phyloP scores from a whole-genome alignment of 768 basidiomycete species.

The Thelephora ganbajun region DNA sequence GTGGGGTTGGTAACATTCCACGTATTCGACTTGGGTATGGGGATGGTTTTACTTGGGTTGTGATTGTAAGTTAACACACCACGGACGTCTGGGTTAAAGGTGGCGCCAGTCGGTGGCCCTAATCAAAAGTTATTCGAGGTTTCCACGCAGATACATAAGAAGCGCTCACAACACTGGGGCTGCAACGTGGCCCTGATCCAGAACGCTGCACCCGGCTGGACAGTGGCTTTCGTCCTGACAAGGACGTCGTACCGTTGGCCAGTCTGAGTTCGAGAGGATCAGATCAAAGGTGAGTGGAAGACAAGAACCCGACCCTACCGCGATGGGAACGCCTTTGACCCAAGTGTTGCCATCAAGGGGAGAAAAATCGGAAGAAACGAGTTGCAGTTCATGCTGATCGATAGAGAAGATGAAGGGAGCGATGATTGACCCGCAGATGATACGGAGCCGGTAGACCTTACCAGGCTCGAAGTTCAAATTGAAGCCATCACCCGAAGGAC shows the following conservation, averaged over 20 bases:
- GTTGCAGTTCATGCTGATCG: neutral
- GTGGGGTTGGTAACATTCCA: neutral
- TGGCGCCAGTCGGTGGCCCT: neutral
- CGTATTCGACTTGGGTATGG: neutral
- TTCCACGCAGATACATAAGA: neutral
- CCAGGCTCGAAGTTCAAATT: neutral
- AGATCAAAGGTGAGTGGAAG: neutral
- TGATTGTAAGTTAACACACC: neutral
- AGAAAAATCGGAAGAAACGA: neutral
- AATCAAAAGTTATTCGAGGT: too few relatives aligned
- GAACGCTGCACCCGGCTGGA: neutral
- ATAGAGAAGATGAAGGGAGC: neutral
- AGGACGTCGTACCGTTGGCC: neutral
- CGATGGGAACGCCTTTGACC: neutral
- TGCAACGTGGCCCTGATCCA: neutral
- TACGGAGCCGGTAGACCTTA: neutral
- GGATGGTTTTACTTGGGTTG: neutral
- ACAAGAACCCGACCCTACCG: neutral
- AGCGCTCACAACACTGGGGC: neutral
- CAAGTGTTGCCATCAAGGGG: neutral
- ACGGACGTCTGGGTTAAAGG: neutral
- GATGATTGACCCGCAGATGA: neutral
- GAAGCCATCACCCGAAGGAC: neutral
- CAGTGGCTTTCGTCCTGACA: neutral
- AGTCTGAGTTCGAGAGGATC: neutral